phyloP scores from a whole-genome alignment of 1,284 basidiomycete genomes.

The Rhodotorula sp. region DNA sequence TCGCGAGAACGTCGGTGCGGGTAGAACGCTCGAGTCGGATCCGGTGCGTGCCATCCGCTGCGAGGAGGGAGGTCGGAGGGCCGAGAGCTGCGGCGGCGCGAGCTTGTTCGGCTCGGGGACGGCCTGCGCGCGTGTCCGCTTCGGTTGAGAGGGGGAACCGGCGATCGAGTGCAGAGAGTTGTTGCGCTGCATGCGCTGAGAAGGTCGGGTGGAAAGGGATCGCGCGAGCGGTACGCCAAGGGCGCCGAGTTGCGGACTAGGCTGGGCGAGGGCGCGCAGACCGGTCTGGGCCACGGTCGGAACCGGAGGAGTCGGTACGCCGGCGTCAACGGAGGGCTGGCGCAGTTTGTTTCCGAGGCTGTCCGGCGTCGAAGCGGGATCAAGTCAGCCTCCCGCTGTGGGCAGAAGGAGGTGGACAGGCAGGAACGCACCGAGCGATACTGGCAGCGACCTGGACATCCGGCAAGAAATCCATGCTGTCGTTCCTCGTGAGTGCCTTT shows the following conservation, averaged over 20 bases:
- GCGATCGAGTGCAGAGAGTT: constrained; percentile 37
- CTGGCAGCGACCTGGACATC: constrained; percentile 16
- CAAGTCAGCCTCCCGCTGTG: not conserved
- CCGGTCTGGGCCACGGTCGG: not conserved
- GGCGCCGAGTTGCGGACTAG: constrained; percentile 9
- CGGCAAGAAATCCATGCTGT: constrained; percentile 39
- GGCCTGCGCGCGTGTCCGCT: not conserved
- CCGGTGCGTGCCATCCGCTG: constrained; percentile 29
- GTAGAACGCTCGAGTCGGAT: constrained; percentile 26
- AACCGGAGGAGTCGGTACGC: not conserved
- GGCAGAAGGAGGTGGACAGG: not conserved
- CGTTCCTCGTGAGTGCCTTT: constrained; percentile 24
- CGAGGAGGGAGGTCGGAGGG: not conserved
- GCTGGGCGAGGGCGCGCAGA: not conserved
- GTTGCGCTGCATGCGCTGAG: constrained; percentile 27
- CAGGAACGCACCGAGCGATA: constrained; percentile 26
- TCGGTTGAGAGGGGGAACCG: constrained; percentile 36
- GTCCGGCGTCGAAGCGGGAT: not conserved
- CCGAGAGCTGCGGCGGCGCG: not conserved
- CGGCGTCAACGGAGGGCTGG: constrained; percentile 17
- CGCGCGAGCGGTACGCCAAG: constrained; percentile 10
- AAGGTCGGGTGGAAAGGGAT: constrained; percentile 5
- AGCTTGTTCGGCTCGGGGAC: not conserved
- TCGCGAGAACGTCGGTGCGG: constrained; percentile 9
- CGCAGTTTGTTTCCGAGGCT: constrained; percentile 37